These are phyloP conservation scores for Aspergillus novofumigatus DNA, from an alignment of 2,329 filamentous ascomycete genomes.

Conservation along the genomic window DNA sequence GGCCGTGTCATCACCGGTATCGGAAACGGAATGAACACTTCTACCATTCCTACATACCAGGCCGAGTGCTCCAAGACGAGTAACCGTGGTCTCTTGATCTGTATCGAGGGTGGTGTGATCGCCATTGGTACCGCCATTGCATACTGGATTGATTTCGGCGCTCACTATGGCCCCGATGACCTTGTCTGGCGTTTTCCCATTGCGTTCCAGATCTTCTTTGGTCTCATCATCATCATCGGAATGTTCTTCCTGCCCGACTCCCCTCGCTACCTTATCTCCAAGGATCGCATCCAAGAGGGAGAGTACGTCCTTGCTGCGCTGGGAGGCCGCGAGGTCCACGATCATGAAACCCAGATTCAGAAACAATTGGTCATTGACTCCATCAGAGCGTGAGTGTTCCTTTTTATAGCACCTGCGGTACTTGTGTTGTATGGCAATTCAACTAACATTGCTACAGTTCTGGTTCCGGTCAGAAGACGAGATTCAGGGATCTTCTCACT, in stretches of 20 bases:
- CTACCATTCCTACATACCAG: constrained; percentile 53
- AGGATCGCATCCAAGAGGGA: constrained; percentile 45
- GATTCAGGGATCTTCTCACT: constrained; percentile 40
- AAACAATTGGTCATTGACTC: constrained; percentile 67
- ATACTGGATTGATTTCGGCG: constrained; percentile 51
- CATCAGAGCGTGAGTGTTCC: constrained; percentile 53
- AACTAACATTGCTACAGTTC: constrained; percentile 41
- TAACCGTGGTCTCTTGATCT: constrained; percentile 59
- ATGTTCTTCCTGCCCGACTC: constrained; percentile 45
- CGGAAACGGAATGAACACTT: constrained; percentile 55
- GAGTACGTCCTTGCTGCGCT: constrained; percentile 50
- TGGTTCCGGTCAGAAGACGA: constrained; percentile 51
- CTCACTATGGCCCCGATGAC: constrained; percentile 31
- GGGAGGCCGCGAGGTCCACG: constrained; percentile 45
- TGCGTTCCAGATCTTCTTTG: constrained; percentile 51
- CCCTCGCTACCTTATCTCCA: constrained; percentile 44
- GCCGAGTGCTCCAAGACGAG: constrained; percentile 52
- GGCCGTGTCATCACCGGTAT: constrained; percentile 51
- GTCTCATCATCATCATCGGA: constrained; percentile 40
- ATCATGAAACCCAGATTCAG: constrained; percentile 56
- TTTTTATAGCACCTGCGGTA: background rate
- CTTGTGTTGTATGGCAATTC: constrained; percentile 33
- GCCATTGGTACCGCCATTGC: constrained; percentile 50
- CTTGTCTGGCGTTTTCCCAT: constrained; percentile 51
- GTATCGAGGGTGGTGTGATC: constrained; percentile 53